Evolutionary conservation across 768 basidiomycete genomes (phyloP), one percentile per base, ranked within the genome.

Genomic region (Rhodotorula babjevae): DNA sequence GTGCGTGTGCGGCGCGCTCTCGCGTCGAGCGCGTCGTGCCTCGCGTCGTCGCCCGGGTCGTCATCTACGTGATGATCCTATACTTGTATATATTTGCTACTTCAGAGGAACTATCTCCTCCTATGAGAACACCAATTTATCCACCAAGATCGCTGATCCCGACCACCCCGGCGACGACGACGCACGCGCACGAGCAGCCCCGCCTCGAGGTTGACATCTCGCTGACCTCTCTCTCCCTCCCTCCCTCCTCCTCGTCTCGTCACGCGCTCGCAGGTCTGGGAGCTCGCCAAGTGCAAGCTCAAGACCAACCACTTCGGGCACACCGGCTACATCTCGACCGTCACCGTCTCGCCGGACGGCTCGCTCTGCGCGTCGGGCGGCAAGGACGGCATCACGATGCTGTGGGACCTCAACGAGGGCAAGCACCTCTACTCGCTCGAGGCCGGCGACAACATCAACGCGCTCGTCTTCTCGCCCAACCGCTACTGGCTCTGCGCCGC

Each of bases 241-340:
- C 31, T 55, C 55, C 42, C 42, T 42, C 42, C 42, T n/a, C 42
- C 42, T 42, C 42, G 42, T n/a, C 42, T 42, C 42, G 42, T 8
- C 42, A 42, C 42, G 9, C 27, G 27, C 42, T 31, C 31, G n/a
- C 76, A 99, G 95, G 96, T 99, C 78, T 99, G 96, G 96, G 96
- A 99, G 83, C 89, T 98, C 72, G 91, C 91, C 82, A 96, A 97
- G 84, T 98, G 97, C 89, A 98, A 99, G 85, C 87, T 99, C 82
- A 93, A 93, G 87, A 98, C 96, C 84, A 98, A 98, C 87, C 96
- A 99, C 86, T 92, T 92, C 81, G 96, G 96, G 77, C 96, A 99
- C 87, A 95, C 91, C 63, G 96, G 95, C 75, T 98, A 97, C 86
- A 93, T 99, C 84, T 97, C 93, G 86, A 93, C 95, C 79, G 84